Percentiles rank a stretch among this genome's conserved stretches.
Evolutionary conservation across 148 eudicot species (phyloP).

Genomic region (Vaccinium vitisidaea): DNA sequence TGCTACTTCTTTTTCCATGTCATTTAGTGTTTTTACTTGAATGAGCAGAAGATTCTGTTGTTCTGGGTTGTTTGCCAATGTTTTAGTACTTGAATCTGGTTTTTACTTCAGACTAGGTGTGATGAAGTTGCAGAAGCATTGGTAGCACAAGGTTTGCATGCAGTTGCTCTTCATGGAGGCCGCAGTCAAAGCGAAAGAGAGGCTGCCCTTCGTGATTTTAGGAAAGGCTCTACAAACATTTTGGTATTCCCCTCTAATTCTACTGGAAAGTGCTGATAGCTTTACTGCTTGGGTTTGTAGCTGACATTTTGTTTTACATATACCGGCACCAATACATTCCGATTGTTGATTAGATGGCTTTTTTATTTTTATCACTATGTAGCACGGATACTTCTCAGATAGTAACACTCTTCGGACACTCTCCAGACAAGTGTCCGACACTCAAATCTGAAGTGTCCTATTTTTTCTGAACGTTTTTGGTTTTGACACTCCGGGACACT

Average conservation of each 20-base stretch:
- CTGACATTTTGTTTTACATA: neutral
- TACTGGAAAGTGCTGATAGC: conserved; percentile 4
- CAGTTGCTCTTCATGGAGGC: conserved; percentile 60
- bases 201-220: conserved; percentile 48
- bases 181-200: conserved; percentile 60
- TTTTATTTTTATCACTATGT: neutral
- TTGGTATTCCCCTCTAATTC: conserved; percentile 28
- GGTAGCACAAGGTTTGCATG: conserved; percentile 44
- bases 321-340: neutral
- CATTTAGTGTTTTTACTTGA: neutral
- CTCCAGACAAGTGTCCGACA: no score
- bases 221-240: conserved; percentile 47
- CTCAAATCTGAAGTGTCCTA: no score
- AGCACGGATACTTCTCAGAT: no score
- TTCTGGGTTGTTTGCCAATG: conserved; percentile 11
- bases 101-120: conserved; percentile 43
- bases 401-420: no score
- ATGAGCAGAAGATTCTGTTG: neutral
- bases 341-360: neutral
- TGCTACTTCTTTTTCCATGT: neutral
- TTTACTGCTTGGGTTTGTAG: neutral
- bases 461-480: no score
- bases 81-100: conserved; percentile 14
- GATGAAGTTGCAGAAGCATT: conserved; percentile 63
- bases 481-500: no score